Evolutionary conservation across 1,284 basidiomycete genomes (phyloP).

Genomic region (Puccinia novopanici): DNA sequence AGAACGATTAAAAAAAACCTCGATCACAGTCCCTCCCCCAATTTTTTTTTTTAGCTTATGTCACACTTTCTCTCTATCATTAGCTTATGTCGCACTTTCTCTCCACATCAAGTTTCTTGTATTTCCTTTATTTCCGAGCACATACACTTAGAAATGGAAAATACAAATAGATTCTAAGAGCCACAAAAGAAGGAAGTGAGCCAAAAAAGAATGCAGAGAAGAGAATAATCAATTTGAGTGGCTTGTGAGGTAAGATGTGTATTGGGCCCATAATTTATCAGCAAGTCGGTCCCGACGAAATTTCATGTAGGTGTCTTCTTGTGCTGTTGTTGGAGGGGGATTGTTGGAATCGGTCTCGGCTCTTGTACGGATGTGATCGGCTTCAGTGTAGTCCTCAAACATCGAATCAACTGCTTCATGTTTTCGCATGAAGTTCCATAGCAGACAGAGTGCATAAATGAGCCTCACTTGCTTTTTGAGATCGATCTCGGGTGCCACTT

Average conservation of each 20-base stretch:
- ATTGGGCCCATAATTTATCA: neutral
- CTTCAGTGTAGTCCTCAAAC: neutral
- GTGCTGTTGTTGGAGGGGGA: neutral
- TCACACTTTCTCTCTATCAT: neutral
- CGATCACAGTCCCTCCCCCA: neutral
- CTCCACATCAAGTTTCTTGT: neutral
- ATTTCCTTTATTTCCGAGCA: neutral
- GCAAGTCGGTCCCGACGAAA: neutral
- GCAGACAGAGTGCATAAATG: neutral
- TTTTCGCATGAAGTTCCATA: slow-evolving; percentile 6
- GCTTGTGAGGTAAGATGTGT: neutral
- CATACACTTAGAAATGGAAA: neutral
- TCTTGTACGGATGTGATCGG: neutral
- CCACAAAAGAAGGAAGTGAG: no score
- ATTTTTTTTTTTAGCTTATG: neutral
- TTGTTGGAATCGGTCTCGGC: neutral
- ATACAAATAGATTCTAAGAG: neutral
- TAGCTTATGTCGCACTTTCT: neutral
- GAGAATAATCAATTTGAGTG: neutral
- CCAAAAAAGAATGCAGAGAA: neutral
- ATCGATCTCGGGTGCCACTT: neutral
- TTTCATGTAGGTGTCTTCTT: slow-evolving; percentile 7
- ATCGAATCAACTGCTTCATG: neutral
- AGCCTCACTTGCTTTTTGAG: neutral
- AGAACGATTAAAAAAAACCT: neutral